Evolutionary conservation across 2,329 filamentous ascomycete genomes (phyloP).

Genomic region (Chaetomiaceae sp.): DNA sequence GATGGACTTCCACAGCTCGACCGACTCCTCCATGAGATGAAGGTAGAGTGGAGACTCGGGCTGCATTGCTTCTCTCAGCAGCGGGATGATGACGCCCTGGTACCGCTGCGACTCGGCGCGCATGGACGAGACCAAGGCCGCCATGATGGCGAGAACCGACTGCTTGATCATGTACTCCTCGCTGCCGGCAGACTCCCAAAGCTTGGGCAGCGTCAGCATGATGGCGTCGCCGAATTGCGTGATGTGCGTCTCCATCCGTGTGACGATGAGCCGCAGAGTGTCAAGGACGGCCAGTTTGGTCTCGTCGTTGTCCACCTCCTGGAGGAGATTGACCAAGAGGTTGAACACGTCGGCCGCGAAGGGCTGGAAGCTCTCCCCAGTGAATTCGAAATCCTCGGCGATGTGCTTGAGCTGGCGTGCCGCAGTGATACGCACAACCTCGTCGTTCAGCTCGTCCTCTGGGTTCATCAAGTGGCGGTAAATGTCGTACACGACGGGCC

Average conservation of each 20-base stretch:
- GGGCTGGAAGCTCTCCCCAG: slow-evolving; percentile 65
- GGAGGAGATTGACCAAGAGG: slow-evolving; percentile 69
- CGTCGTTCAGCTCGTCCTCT: slow-evolving; percentile 73
- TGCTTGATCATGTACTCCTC: slow-evolving; percentile 93
- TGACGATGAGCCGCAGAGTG: slow-evolving; percentile 74
- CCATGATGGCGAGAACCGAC: slow-evolving; percentile 78
- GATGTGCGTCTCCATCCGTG: slow-evolving; percentile 70
- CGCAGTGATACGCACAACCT: slow-evolving; percentile 86
- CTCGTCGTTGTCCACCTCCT: slow-evolving; percentile 74
- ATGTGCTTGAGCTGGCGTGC: slow-evolving; percentile 76
- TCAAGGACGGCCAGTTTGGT: slow-evolving; percentile 87
- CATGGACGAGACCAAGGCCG: slow-evolving; percentile 81
- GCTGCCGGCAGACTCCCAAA: slow-evolving; percentile 76
- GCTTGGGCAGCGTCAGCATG: slow-evolving; percentile 67
- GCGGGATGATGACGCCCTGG: slow-evolving; percentile 71
- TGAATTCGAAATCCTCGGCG: slow-evolving; percentile 80
- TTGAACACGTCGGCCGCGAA: slow-evolving; percentile 69
- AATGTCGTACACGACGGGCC: slow-evolving; percentile 76
- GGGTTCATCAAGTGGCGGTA: slow-evolving; percentile 80
- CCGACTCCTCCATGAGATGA: slow-evolving; percentile 83
- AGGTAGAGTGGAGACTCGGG: slow-evolving; percentile 67
- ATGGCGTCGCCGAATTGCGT: slow-evolving; percentile 69
- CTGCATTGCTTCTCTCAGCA: slow-evolving; percentile 74
- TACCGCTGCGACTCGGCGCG: slow-evolving; percentile 71
- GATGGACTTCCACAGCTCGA: slow-evolving; percentile 82